Evolutionary conservation across 768 basidiomycete genomes (phyloP).

Genomic region (Leccinum broughii): DNA sequence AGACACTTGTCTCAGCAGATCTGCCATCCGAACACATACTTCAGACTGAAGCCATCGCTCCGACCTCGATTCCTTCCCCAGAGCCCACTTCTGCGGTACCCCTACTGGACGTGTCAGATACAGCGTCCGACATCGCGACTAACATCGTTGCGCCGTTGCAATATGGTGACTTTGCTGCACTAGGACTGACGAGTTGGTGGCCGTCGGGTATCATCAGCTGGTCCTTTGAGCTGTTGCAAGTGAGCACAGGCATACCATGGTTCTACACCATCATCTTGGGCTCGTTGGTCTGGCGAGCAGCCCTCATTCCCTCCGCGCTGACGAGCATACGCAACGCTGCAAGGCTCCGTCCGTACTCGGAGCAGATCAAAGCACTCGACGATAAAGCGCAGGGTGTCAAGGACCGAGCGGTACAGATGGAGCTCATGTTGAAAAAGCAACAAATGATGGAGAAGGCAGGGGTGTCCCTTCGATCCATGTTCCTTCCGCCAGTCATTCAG

Average conservation of each 20-base stretch:
- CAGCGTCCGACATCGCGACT: slow-evolving; percentile 18
- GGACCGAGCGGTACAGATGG: slow-evolving; percentile 45
- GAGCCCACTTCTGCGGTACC: slow-evolving; percentile 7
- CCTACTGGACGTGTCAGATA: slow-evolving; percentile 8
- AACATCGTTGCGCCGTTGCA: slow-evolving; percentile 51
- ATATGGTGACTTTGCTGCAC: slow-evolving; percentile 68
- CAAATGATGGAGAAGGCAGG: slow-evolving; percentile 63
- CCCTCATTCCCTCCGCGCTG: slow-evolving; percentile 62
- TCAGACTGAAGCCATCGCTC: neutral
- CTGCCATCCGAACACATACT: neutral
- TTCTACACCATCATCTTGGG: slow-evolving; percentile 77
- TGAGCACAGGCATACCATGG: slow-evolving; percentile 75
- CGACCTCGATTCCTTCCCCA: slow-evolving; percentile 8
- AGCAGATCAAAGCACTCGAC: slow-evolving; percentile 55
- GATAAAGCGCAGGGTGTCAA: slow-evolving; percentile 36
- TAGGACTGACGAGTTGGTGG: slow-evolving; percentile 66
- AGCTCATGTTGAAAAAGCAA: slow-evolving; percentile 45
- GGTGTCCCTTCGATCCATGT: slow-evolving; percentile 55
- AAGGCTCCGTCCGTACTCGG: slow-evolving; percentile 35
- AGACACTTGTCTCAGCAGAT: neutral
- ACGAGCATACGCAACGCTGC: slow-evolving; percentile 57
- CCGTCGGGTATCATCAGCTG: slow-evolving; percentile 65
- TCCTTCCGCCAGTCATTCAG: slow-evolving; percentile 65
- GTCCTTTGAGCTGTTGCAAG: slow-evolving; percentile 68
- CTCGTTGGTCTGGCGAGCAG: slow-evolving; percentile 58